Evolutionary conservation across 805 yeast genomes (phyloP).

Genomic region (Cyberlindnera mrakii): DNA sequence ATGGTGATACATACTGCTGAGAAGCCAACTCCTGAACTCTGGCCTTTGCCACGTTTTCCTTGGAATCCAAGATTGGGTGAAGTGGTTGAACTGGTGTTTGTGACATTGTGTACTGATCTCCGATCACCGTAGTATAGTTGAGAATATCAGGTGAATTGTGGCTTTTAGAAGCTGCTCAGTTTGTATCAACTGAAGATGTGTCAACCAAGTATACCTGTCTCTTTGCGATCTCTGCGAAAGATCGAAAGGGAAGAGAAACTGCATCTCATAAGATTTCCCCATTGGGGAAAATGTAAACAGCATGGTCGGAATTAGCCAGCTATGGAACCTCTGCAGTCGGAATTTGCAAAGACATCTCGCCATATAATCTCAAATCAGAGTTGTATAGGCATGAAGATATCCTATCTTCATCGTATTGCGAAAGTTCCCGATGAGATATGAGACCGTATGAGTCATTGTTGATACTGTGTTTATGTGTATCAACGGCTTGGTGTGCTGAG

Average conservation of each 20-base stretch:
- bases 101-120: conserved; percentile 4
- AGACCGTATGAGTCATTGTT: too few species aligned
- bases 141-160: too few species aligned
- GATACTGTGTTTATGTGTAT: too few species aligned
- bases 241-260: not conserved
- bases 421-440: too few species aligned
- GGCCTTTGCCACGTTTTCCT: conserved; percentile 23
- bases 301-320: conserved; percentile 3
- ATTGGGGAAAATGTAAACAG: conserved; percentile 17
- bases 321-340: not conserved
- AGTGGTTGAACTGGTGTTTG: conserved; percentile 22
- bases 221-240: too few species aligned
- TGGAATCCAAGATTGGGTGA: conserved; percentile 25
- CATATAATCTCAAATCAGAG: too few species aligned
- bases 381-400: not conserved
- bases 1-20: conserved; percentile 20
- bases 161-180: too few species aligned
- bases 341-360: not conserved
- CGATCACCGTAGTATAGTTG: not conserved
- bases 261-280: conserved; percentile 4
- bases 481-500: not conserved
- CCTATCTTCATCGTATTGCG: too few species aligned
- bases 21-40: conserved; percentile 23
- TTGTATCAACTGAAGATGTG: too few species aligned
- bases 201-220: too few species aligned